These are phyloP conservation scores for Sphagnum tenellum DNA, from an alignment of 225 moss, liverwort and hornwort species.

Conservation along the genomic window DNA sequence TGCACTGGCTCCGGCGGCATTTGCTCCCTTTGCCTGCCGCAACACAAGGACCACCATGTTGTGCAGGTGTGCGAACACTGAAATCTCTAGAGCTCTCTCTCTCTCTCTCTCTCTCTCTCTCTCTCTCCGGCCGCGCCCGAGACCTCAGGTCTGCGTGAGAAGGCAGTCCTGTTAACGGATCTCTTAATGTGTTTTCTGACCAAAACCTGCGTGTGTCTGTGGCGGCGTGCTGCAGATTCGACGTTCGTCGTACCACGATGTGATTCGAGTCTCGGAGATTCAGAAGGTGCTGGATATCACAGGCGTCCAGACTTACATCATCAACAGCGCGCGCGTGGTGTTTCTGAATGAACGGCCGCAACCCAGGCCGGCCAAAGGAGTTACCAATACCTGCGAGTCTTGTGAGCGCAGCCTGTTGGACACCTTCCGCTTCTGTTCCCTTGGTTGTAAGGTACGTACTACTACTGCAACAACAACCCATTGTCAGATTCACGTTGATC, in stretches of 20 bases:
- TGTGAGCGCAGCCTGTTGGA: slow-evolving; percentile 97
- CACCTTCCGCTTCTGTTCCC: slow-evolving; percentile 91
- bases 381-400: slow-evolving; percentile 90
- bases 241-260: slow-evolving; percentile 97
- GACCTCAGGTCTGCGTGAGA: no score
- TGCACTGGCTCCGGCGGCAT: slow-evolving; percentile 46
- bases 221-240: slow-evolving; percentile 52
- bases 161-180: no score
- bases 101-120: not conserved
- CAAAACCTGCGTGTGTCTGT: no score
- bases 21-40: slow-evolving; percentile 42
- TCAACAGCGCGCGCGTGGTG: slow-evolving; percentile 96
- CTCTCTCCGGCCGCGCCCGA: no score
- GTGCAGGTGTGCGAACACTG: slow-evolving; percentile 37
- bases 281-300: slow-evolving; percentile 91
- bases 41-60: slow-evolving; percentile 56
- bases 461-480: not conserved
- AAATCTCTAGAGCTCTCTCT: not conserved
- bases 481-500: not conserved
- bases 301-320: slow-evolving; percentile 96
- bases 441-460: slow-evolving; percentile 80
- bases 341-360: slow-evolving; percentile 94
- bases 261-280: slow-evolving; percentile 88
- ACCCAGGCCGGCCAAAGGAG: slow-evolving; percentile 94
- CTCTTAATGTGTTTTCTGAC: no score